Percentiles rank a stretch among this genome's conserved stretches.
phyloP scores from a whole-genome alignment of 768 basidiomycete species.

The Boletus vermiculosoides region DNA sequence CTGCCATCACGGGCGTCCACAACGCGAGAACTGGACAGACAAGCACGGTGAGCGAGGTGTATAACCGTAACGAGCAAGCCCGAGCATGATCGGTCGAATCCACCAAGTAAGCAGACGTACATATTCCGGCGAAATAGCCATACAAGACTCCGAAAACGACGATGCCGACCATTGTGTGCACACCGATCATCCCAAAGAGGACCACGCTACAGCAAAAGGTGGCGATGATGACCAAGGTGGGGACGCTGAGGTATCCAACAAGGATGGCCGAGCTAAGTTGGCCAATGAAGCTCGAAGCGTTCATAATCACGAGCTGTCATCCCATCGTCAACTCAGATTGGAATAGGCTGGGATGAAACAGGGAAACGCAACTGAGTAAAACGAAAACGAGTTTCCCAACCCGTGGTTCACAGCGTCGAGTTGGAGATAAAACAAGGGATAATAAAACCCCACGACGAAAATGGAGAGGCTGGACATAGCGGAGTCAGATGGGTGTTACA shows the following conservation, averaged over 20 bases:
- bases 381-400: slow-evolving; percentile 47
- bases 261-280: slow-evolving; percentile 50
- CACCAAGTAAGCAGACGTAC: slow-evolving; percentile 25
- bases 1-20: slow-evolving; percentile 44
- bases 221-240: slow-evolving; percentile 37
- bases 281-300: slow-evolving; percentile 52
- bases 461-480: slow-evolving; percentile 22
- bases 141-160: slow-evolving; percentile 45
- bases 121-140: slow-evolving; percentile 53
- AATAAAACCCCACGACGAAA: slow-evolving; percentile 46
- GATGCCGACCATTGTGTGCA: slow-evolving; percentile 39
- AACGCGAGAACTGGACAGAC: slow-evolving; percentile 34
- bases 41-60: neutral
- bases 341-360: neutral
- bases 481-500: neutral
- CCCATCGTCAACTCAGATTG: neutral
- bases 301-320: slow-evolving; percentile 53
- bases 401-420: slow-evolving; percentile 50
- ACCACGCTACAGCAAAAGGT: slow-evolving; percentile 39
- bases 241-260: slow-evolving; percentile 42
- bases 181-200: slow-evolving; percentile 48
- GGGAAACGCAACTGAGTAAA: slow-evolving; percentile 48
- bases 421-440: slow-evolving; percentile 61
- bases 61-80: neutral
- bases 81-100: neutral